These are phyloP conservation scores for Aspergillus niger DNA, from an alignment of 2,329 filamentous ascomycete species.

Conservation along the genomic window DNA sequence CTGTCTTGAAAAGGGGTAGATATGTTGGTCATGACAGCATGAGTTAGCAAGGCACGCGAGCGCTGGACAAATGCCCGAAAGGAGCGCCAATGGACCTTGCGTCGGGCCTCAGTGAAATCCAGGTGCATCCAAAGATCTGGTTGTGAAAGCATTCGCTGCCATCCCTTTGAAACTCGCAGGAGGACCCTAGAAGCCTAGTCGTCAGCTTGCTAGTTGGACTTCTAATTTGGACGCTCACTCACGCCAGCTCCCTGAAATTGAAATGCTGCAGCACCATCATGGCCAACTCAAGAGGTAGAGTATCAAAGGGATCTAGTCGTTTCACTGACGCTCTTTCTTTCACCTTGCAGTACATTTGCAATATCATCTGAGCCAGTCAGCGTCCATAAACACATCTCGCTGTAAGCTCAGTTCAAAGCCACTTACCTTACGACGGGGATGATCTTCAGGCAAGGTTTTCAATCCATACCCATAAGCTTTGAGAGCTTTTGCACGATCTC, in stretches of 20 bases:
- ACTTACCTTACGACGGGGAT: conserved; percentile 36
- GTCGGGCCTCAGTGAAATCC: conserved; percentile 52
- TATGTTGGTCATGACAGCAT: conserved; percentile 35
- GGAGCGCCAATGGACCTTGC: conserved; percentile 43
- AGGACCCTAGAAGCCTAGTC: conserved; percentile 38
- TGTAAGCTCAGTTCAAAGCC: conserved; percentile 4
- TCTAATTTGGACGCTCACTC: conserved; percentile 17
- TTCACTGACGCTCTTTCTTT: conserved; percentile 32
- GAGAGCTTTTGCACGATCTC: conserved; percentile 55
- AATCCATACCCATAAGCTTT: conserved; percentile 62
- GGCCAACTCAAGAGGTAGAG: conserved; percentile 58
- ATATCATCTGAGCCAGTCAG: conserved; percentile 32
- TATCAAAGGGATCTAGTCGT: conserved; percentile 51
- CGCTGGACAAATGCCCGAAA: conserved; percentile 38
- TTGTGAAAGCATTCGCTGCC: conserved; percentile 54
- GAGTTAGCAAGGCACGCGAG: conserved; percentile 37
- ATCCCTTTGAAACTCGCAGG: conserved; percentile 58
- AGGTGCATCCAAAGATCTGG: conserved; percentile 55
- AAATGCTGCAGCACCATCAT: conserved; percentile 55
- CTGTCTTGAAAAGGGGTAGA: conserved; percentile 27
- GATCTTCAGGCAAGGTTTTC: conserved; percentile 50
- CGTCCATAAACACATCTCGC: not conserved
- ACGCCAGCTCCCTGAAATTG: conserved; percentile 55
- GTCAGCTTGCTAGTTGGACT: not conserved
- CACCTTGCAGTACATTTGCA: conserved; percentile 51